phyloP scores from a whole-genome alignment of 495 filamentous ascomycete species.

The Chlorociboria aeruginascens region DNA sequence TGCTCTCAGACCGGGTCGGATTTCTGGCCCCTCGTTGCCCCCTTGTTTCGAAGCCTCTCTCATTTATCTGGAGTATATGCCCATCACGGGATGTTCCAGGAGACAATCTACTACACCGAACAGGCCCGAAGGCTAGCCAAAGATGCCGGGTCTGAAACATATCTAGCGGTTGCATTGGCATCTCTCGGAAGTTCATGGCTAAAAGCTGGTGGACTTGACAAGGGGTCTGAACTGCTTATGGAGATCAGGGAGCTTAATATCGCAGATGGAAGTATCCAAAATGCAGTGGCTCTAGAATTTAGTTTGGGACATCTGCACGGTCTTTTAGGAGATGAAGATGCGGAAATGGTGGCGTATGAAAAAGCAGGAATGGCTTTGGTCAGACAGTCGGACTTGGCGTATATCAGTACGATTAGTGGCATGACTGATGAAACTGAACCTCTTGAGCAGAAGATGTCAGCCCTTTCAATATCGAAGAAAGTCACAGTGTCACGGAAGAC shows the following conservation, averaged over 20 bases:
- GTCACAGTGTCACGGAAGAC: constrained; percentile 17
- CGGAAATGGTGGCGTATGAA: constrained; percentile 20
- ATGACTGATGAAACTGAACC: background rate
- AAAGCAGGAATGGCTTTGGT: constrained; percentile 12
- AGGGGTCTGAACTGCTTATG: constrained; percentile 48
- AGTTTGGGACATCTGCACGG: constrained; percentile 32
- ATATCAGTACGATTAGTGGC: constrained; percentile 9
- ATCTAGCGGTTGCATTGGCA: constrained; percentile 39
- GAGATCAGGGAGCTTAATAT: constrained; percentile 33
- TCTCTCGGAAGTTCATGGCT: constrained; percentile 54
- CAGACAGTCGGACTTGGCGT: constrained; percentile 1
- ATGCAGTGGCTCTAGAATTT: constrained; percentile 29
- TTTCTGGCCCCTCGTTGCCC: constrained; percentile 71
- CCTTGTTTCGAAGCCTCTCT: constrained; percentile 53
- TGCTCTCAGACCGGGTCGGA: constrained; percentile 40
- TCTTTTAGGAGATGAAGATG: constrained; percentile 26
- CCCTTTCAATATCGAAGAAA: constrained; percentile 22
- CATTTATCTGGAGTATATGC: constrained; percentile 67
- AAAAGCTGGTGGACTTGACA: constrained; percentile 45
- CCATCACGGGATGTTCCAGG: constrained; percentile 74
- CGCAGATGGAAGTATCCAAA: constrained; percentile 21
- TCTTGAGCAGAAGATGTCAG: constrained; percentile 36
- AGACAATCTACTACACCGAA: constrained; percentile 82
- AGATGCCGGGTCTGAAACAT: constrained; percentile 48
- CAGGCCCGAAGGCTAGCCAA: constrained; percentile 71